A percentile compares a stretch with the other conserved stretches of the same genome.
Evolutionary conservation across 192 early-diverging fungal genomes (phyloP).

Genomic region (Coemansia furcata): DNA sequence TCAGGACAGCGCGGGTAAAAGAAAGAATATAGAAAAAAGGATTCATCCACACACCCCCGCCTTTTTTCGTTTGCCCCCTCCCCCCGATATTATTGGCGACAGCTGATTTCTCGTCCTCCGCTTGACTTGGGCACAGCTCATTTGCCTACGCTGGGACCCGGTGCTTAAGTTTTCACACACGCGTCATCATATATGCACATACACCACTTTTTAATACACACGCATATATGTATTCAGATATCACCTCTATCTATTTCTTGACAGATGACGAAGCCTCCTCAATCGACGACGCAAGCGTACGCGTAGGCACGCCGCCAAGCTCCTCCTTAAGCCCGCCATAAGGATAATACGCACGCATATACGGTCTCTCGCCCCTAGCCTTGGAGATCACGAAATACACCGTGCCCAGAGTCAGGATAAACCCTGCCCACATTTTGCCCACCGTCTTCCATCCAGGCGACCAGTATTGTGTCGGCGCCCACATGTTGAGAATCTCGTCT

Average conservation of each 20-base stretch:
- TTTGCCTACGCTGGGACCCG: no score
- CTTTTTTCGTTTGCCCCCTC: no score
- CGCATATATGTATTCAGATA: background rate
- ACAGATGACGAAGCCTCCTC: constrained; percentile 24
- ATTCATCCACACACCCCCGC: no score
- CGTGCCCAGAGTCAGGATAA: constrained; percentile 55
- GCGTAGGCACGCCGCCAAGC: constrained; percentile 53
- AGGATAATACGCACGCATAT: constrained; percentile 62
- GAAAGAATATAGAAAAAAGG: no score
- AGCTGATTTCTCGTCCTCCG: no score
- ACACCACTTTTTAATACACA: background rate
- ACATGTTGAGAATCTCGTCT: constrained; percentile 68
- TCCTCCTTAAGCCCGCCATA: constrained; percentile 63
- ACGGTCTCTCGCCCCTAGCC: constrained; percentile 57
- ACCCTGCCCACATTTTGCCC: constrained; percentile 55
- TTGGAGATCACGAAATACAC: constrained; percentile 55
- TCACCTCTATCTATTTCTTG: background rate
- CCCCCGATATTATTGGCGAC: no score
- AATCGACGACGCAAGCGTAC: constrained; percentile 33
- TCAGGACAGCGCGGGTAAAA: no score
- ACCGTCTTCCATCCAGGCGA: constrained; percentile 58
- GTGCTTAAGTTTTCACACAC: background rate
- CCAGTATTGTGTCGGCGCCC: constrained; percentile 63
- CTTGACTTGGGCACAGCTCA: no score
- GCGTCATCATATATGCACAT: background rate